A percentile compares a stretch with the other conserved stretches of the same genome.
Evolutionary conservation across 441 rosid genomes (phyloP).

Genomic region (Populus hybrid): DNA sequence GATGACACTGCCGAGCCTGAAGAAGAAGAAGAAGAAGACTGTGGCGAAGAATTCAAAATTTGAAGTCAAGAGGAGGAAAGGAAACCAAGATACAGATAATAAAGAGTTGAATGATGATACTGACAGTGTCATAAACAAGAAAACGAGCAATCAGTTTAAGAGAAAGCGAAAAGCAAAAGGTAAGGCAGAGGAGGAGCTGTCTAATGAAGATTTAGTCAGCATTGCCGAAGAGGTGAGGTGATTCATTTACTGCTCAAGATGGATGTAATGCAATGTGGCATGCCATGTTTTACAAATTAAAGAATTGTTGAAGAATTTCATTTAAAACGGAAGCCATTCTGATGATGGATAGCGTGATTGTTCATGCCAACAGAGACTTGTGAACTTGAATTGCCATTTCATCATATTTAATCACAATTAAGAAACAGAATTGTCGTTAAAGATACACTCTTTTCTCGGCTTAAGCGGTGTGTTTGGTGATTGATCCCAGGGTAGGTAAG

Average conservation of each 20-base stretch:
- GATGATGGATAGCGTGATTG: background rate
- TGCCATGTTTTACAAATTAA: background rate
- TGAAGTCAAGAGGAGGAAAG: background rate
- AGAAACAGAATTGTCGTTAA: background rate
- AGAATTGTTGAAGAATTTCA: background rate
- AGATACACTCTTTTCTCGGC: background rate
- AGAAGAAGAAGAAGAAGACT: background rate
- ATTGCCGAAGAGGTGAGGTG: constrained; percentile 46
- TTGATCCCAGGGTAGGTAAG: background rate
- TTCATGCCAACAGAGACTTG: background rate
- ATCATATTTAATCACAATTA: background rate
- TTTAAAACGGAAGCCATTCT: background rate
- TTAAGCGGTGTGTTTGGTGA: background rate
- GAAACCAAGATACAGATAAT: background rate
- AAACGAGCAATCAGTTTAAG: background rate
- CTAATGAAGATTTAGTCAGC: constrained; percentile 43
- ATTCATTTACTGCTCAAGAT: background rate
- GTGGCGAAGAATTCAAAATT: background rate
- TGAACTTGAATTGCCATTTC: background rate
- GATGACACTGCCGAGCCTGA: background rate
- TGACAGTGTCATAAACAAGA: background rate
- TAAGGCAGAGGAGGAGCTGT: constrained; percentile 25
- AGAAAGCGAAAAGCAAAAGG: constrained; percentile 9
- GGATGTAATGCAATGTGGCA: background rate
- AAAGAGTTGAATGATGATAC: background rate